These are phyloP conservation scores for Prunella vulgaris DNA, from an alignment of 257 asterid species.

Conservation along the genomic window DNA sequence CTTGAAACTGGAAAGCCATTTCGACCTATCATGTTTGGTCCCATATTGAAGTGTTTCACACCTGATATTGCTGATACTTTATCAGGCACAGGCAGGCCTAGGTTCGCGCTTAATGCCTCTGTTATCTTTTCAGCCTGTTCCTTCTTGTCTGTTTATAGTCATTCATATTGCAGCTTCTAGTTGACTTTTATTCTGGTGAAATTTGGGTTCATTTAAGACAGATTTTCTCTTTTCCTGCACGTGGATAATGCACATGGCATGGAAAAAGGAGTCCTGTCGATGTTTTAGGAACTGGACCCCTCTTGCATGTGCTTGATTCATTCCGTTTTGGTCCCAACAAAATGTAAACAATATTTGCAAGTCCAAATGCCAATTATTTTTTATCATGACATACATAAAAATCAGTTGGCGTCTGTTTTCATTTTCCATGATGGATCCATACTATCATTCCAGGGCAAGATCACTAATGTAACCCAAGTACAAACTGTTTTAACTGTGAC, in stretches of 20 bases:
- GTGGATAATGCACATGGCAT: background rate
- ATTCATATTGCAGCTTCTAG: background rate
- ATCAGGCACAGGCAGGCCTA: conserved; percentile 74
- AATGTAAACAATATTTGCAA: background rate
- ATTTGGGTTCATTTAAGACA: background rate
- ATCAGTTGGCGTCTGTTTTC: background rate
- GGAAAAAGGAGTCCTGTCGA: background rate
- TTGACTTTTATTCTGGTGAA: conserved; percentile 8
- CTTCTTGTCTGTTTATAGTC: conserved; percentile 3
- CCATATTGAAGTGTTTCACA: conserved; percentile 60
- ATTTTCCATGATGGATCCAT: background rate
- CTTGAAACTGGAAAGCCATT: conserved; percentile 60
- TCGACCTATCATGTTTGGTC: conserved; percentile 74
- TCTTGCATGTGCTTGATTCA: background rate
- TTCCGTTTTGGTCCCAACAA: background rate
- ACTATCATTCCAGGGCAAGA: background rate
- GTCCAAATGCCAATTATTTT: background rate
- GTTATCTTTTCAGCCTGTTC: conserved; percentile 13
- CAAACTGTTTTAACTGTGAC: background rate
- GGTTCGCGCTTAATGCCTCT: conserved; percentile 38
- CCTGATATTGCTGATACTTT: conserved; percentile 64
- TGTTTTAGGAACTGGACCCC: background rate
- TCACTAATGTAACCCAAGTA: background rate
- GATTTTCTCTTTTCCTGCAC: background rate
- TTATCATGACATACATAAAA: background rate